Conservation (phyloP, 2,329 filamentous ascomycete species). For the Orbilia javanica region DNA sequence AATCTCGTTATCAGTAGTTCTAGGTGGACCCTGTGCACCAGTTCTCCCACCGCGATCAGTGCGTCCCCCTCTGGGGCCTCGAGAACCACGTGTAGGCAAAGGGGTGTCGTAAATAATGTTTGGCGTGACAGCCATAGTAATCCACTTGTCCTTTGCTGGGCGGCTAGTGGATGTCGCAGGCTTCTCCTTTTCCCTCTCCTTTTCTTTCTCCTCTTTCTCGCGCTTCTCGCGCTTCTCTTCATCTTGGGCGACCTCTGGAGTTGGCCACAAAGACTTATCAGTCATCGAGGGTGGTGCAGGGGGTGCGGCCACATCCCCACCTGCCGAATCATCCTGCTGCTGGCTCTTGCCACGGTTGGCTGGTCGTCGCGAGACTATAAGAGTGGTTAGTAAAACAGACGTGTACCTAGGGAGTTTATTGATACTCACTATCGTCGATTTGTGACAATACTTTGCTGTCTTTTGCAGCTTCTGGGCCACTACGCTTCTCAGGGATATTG, state of each 20-base stretch:
- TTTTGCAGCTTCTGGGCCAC: conserved; percentile 29
- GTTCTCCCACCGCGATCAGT: conserved; percentile 70
- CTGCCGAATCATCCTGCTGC: conserved; percentile 55
- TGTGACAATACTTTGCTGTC: conserved; percentile 41
- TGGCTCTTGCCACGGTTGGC: conserved; percentile 48
- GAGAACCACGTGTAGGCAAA: conserved; percentile 69
- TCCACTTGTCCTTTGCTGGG: conserved; percentile 83
- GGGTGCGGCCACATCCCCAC: conserved; percentile 63
- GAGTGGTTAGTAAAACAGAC: neutral
- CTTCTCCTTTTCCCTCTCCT: conserved; percentile 74
- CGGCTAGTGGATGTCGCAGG: conserved; percentile 71
- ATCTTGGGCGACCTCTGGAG: conserved; percentile 81
- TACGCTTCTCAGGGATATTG: conserved; percentile 41
- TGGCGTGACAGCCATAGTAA: conserved; percentile 83
- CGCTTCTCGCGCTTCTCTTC: conserved; percentile 79
- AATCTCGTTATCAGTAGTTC: conserved; percentile 63
- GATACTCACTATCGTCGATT: conserved; percentile 44
- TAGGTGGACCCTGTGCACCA: conserved; percentile 65
- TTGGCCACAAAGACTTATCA: conserved; percentile 88
- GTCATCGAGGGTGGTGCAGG: conserved; percentile 75
- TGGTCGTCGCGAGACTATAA: conserved; percentile 27
- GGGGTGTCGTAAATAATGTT: conserved; percentile 89
- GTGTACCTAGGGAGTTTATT: neutral
- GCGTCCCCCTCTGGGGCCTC: conserved; percentile 71
- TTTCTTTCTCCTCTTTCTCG: conserved; percentile 70